Evolutionary conservation across 768 basidiomycete genomes (phyloP).

Genomic region (Mycena haematopus): DNA sequence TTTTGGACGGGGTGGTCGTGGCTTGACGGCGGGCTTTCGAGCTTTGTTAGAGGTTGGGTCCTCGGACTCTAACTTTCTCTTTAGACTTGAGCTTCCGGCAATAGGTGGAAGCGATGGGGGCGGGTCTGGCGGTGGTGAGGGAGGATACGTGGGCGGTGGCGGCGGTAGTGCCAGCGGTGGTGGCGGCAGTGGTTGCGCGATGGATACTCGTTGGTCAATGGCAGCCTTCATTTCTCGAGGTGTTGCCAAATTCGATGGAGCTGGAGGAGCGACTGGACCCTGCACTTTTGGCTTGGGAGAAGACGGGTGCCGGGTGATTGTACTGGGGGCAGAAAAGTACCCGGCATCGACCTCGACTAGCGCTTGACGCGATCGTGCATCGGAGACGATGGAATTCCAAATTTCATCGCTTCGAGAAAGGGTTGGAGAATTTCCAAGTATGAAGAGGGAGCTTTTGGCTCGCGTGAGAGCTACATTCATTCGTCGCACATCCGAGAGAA

Average conservation of each 20-base stretch:
- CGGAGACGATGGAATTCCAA: constrained; percentile 80
- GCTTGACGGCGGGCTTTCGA: constrained; percentile 21
- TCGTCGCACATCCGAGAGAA: constrained; percentile 86
- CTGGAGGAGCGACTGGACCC: constrained; percentile 29
- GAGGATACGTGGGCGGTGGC: constrained; percentile 1
- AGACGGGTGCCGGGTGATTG: constrained; percentile 18
- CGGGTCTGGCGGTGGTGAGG: not conserved
- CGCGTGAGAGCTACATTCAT: constrained; percentile 99
- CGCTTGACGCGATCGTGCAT: constrained; percentile 71
- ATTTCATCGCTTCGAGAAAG: constrained; percentile 83
- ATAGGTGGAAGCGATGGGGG: not conserved
- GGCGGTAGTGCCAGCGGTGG: constrained; percentile 12
- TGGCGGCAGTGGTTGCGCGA: constrained; percentile 17
- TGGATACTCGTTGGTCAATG: constrained; percentile 24
- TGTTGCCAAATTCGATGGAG: constrained; percentile 45
- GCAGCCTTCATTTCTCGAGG: constrained; percentile 41
- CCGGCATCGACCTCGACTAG: constrained; percentile 64
- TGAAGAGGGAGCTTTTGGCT: constrained; percentile 91
- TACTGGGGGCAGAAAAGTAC: constrained; percentile 45
- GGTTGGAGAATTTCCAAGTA: constrained; percentile 90
- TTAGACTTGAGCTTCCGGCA: constrained; percentile 40
- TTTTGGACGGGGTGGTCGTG: constrained; percentile 45
- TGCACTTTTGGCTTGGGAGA: constrained; percentile 32
- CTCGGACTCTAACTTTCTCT: constrained; percentile 22
- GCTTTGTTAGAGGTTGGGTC: constrained; percentile 10